Conservation (phyloP, 495 filamentous ascomycete genomes). For the Cercophora newfieldiana region DNA sequence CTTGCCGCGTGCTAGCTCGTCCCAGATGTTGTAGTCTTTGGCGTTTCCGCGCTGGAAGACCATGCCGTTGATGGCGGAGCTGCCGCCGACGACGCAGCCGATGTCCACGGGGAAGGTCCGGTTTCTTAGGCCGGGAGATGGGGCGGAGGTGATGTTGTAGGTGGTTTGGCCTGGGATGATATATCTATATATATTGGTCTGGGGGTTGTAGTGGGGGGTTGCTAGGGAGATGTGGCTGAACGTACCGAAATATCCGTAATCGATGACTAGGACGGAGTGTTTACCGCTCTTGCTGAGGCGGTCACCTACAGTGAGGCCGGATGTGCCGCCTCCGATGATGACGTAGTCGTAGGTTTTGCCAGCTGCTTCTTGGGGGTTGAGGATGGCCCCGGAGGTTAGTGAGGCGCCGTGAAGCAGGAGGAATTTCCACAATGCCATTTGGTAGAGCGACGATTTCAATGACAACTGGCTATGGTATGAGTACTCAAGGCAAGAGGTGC, state of each 20-base stretch:
- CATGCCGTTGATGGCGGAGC: conserved; percentile 51
- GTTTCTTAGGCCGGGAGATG: conserved; percentile 38
- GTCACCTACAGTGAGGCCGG: conserved; percentile 35
- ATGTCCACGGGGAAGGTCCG: conserved; percentile 31
- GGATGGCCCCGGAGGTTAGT: neutral
- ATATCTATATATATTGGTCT: conserved; percentile 17
- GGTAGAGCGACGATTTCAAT: neutral
- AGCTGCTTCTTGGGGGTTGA: neutral
- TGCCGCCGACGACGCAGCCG: conserved; percentile 46
- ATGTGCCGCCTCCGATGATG: conserved; percentile 8
- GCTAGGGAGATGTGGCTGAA: neutral
- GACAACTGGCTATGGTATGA: neutral
- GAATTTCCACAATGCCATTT: neutral
- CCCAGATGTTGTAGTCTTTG: conserved; percentile 50
- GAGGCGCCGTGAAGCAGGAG: neutral
- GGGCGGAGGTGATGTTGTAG: conserved; percentile 42
- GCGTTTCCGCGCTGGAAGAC: conserved; percentile 42
- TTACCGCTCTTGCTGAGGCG: conserved; percentile 39
- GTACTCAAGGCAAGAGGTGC: too few species aligned
- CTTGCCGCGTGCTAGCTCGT: conserved; percentile 33
- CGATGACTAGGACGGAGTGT: conserved; percentile 26
- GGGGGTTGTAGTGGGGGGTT: conserved; percentile 20
- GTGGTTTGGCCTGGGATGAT: conserved; percentile 17
- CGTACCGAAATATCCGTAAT: conserved; percentile 20
- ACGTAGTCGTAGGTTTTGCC: conserved; percentile 5